Evolutionary conservation across 2,329 filamentous ascomycete species (phyloP).

Genomic region (Scopulariopsis brevicaulis): DNA sequence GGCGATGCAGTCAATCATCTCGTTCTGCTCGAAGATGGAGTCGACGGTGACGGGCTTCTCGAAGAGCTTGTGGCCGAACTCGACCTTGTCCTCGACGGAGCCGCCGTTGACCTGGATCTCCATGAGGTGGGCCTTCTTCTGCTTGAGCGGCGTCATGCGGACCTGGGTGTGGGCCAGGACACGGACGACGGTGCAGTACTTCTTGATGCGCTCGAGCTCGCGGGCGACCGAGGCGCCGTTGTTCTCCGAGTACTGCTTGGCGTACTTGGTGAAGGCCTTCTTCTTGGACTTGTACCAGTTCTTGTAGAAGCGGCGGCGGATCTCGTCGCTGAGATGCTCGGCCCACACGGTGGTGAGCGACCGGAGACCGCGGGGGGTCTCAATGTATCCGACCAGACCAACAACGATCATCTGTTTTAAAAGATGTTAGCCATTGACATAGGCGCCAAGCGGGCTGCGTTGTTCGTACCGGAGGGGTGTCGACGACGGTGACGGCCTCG

Average conservation of each 20-base stretch:
- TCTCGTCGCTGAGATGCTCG: constrained; percentile 95
- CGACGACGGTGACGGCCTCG: constrained; percentile 78
- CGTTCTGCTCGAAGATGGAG: constrained; percentile 96
- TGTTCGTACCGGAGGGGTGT: constrained; percentile 91
- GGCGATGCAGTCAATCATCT: constrained; percentile 98
- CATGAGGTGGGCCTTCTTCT: constrained; percentile 99
- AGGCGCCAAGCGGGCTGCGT: constrained; percentile 68
- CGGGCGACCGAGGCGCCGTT: constrained; percentile 83
- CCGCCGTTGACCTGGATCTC: constrained; percentile 99
- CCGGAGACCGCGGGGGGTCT: constrained; percentile 97
- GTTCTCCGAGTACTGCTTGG: constrained; percentile 98
- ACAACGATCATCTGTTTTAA: constrained; percentile 87
- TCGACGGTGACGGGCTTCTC: constrained; percentile 96
- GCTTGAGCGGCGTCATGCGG: constrained; percentile 98
- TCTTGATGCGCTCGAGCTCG: constrained; percentile 99
- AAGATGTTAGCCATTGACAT: constrained; percentile 61
- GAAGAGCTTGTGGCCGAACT: constrained; percentile 90
- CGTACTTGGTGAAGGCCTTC: constrained; percentile 99
- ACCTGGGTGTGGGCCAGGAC: constrained; percentile 99
- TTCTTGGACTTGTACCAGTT: constrained; percentile 99
- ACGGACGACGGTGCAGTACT: constrained; percentile 99
- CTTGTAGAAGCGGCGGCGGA: constrained; percentile 99
- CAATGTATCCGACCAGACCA: constrained; percentile 99
- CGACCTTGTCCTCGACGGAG: constrained; percentile 90
- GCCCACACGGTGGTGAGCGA: constrained; percentile 99